Percentiles rank a stretch among this genome's conserved stretches.
Conservation (phyloP, 2,329 filamentous ascomycete species). For the Sarocladiaceae sp. region DNA sequence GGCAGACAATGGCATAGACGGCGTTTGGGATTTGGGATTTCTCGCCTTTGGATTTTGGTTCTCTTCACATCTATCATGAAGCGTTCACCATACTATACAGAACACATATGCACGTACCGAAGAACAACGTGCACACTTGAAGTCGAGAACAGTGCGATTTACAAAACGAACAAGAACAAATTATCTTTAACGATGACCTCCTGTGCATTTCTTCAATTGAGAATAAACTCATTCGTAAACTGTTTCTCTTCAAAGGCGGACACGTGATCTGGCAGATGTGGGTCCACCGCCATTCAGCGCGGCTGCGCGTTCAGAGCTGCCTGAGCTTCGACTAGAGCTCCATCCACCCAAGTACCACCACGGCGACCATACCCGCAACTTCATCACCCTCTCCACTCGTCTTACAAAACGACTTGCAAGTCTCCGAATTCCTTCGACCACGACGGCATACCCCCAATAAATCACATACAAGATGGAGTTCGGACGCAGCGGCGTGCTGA, state of each 20-base stretch:
- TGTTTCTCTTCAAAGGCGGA: neutral
- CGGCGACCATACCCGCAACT: conserved; percentile 19
- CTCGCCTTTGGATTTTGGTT: neutral
- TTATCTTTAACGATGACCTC: too few species aligned
- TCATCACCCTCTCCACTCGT: conserved; percentile 10
- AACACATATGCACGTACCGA: too few species aligned
- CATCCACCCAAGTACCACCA: conserved; percentile 19
- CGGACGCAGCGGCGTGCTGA: conserved; percentile 56
- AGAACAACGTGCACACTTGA: too few species aligned
- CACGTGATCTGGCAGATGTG: conserved; percentile 20
- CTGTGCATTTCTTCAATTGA: too few species aligned
- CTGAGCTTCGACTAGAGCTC: conserved; percentile 37
- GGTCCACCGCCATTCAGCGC: conserved; percentile 17
- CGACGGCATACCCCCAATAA: neutral
- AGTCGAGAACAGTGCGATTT: too few species aligned
- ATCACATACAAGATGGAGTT: conserved; percentile 51
- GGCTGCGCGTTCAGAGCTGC: conserved; percentile 44
- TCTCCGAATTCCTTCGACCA: neutral
- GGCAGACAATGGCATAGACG: neutral
- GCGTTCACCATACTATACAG: too few species aligned
- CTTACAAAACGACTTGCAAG: conserved; percentile 1
- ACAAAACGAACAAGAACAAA: too few species aligned
- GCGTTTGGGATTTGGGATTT: conserved; percentile 5
- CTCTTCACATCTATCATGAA: too few species aligned
- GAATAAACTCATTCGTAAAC: too few species aligned